These are phyloP conservation scores for Yamadazyma dushanensis DNA, from an alignment of 1,139 yeast species.

Conservation along the genomic window DNA sequence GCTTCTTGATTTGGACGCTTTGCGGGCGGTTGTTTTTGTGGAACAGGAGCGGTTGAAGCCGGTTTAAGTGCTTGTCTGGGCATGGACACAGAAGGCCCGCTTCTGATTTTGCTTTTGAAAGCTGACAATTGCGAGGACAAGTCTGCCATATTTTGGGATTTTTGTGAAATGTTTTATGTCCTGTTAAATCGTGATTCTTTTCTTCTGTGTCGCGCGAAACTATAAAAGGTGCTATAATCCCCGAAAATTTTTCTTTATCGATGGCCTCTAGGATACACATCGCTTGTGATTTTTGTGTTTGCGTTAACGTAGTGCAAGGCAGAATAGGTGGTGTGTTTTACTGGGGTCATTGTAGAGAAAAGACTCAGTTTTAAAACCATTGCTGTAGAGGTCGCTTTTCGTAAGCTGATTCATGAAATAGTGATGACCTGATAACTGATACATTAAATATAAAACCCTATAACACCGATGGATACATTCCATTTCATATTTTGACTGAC, in stretches of 20 bases:
- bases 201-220: not conserved
- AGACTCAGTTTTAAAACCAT: conserved; percentile 66
- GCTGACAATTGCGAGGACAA: conserved; percentile 44
- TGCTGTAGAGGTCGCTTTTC: conserved; percentile 83
- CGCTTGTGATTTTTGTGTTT: not conserved
- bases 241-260: conserved; percentile 2
- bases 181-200: not conserved
- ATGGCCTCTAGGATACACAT: conserved; percentile 2
- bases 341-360: conserved; percentile 9
- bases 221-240: not conserved
- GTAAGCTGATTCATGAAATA: conserved; percentile 74
- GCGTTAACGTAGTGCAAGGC: conserved; percentile 5
- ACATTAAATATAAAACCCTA: conserved; percentile 38
- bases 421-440: conserved; percentile 79
- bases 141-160: conserved; percentile 10
- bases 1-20: conserved; percentile 26
- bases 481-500: too few relatives aligned
- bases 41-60: conserved; percentile 1
- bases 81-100: conserved; percentile 42
- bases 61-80: conserved; percentile 10
- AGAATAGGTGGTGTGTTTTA: not conserved
- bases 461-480: not conserved
- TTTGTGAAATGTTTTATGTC: conserved; percentile 7
- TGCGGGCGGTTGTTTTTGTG: conserved; percentile 3
- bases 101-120: conserved; percentile 47